Base-by-base conservation (phyloP, 257 asterid species). In the Solanum arcanum region DNA sequence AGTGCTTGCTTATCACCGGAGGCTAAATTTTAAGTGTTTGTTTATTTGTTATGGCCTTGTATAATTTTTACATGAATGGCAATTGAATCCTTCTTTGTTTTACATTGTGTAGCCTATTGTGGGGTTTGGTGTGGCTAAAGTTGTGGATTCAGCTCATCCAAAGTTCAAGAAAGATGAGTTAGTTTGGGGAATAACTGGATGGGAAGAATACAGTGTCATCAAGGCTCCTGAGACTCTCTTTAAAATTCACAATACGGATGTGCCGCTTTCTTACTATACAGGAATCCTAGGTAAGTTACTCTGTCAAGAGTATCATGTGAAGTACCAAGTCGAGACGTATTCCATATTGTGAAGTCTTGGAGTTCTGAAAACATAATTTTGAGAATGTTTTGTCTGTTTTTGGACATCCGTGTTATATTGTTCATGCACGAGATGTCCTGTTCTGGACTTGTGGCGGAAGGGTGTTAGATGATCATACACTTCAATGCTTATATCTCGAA, bases 141-240 rank as follows among this genome's bases (percentile, higher is more conserved):
- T 76, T 74, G 60, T 86, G 70, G 86, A 86, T 56, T 75, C 90
- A 16, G 87, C 49, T 39, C 39, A 86, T 81, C 88, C 88, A 8
- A 69, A 86, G 9, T 88, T 88, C 85, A 86, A 88, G 88, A 86
- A 86, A 9, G 88, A 72, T 56, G 90, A 88, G 6, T 41, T 86
- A 56, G 42, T 75, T 66, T 86, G 88, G 88, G 88, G 88, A 23
- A 52, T 86, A 8, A 86, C 88, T 74, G 90, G 88, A 37, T 88
- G 90, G 90, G 90, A 89, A 68, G 86, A 86, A 37, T 89, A 89
- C 14, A 83, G 86, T 20, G 5, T 86, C 42, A 62, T 83, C 4
- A 27, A 29, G 9, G 56, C 75, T 31, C 23, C 66, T 14, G 81
- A 75, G 21, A 11, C n/a, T 52, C 81, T 86, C 12, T 75, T 84